A percentile compares a stretch with the other conserved stretches of the same genome.
Conservation (phyloP, 2,329 filamentous ascomycete species). For the Hypoxylon sp. region DNA sequence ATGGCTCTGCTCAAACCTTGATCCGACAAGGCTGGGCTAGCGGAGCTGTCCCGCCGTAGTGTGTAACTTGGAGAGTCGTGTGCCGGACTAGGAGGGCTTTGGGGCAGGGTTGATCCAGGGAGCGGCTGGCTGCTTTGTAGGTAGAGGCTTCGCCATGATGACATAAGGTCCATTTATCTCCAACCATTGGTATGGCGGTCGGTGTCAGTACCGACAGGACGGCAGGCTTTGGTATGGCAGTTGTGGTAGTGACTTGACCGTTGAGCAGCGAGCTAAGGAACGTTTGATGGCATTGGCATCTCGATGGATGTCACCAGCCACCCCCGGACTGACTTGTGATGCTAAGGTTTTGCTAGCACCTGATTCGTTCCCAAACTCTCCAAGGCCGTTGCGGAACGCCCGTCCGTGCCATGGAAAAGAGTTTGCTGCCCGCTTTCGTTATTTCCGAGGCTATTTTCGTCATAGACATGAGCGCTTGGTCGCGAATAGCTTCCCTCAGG, state of each 20-base stretch:
- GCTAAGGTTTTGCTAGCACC: slow-evolving; percentile 21
- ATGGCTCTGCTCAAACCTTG: slow-evolving; percentile 10
- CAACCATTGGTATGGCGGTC: background rate
- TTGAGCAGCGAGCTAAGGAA: background rate
- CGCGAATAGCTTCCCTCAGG: background rate
- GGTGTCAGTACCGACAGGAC: background rate
- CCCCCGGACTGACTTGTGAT: slow-evolving; percentile 16
- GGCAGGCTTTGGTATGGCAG: too few relatives aligned
- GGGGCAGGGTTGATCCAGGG: background rate
- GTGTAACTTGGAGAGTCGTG: slow-evolving; percentile 3
- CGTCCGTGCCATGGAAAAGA: slow-evolving; percentile 6
- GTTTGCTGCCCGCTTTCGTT: background rate
- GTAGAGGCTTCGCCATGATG: slow-evolving; percentile 12
- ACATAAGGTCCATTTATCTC: background rate
- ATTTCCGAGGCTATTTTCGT: background rate
- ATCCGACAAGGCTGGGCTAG: slow-evolving; percentile 17
- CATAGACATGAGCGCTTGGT: background rate
- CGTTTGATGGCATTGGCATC: slow-evolving; percentile 3
- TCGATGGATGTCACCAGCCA: slow-evolving; percentile 22
- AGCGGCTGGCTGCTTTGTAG: background rate
- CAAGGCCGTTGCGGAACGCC: background rate
- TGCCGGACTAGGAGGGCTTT: background rate
- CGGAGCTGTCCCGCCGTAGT: background rate
- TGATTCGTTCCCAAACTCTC: slow-evolving; percentile 2
- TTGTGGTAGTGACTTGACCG: too few relatives aligned